phyloP scores from a whole-genome alignment of 768 basidiomycete genomes.

The Mycena crocata region DNA sequence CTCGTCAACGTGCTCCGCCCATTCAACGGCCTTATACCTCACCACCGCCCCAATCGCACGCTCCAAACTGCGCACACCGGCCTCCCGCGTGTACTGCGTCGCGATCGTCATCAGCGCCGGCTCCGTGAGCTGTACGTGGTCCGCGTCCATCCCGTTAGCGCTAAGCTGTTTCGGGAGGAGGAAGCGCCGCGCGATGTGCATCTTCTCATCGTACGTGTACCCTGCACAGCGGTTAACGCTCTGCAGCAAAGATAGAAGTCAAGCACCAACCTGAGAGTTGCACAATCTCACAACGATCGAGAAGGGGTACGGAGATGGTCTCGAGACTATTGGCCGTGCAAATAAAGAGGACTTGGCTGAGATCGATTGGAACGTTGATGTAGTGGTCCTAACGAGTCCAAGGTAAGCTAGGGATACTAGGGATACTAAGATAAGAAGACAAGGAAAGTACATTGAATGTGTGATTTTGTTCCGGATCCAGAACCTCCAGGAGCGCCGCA shows the following conservation, averaged over 20 bases:
- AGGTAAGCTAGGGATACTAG: not conserved
- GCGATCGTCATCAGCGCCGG: conserved; percentile 78
- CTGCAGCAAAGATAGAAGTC: not conserved
- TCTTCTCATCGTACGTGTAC: conserved; percentile 92
- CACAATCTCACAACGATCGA: conserved; percentile 92
- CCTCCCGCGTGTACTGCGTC: conserved; percentile 88
- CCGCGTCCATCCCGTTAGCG: conserved; percentile 77
- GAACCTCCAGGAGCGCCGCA: conserved; percentile 90
- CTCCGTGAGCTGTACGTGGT: conserved; percentile 74
- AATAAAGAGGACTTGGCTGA: conserved; percentile 91
- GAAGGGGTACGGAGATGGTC: conserved; percentile 86
- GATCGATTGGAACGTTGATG: conserved; percentile 88
- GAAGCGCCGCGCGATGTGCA: conserved; percentile 88
- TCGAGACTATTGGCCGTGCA: conserved; percentile 93
- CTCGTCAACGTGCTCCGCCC: conserved; percentile 74
- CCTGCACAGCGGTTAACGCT: conserved; percentile 49
- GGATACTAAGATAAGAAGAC: not conserved
- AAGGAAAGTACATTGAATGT: conserved; percentile 71
- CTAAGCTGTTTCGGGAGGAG: conserved; percentile 89
- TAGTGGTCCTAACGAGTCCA: conserved; percentile 81
- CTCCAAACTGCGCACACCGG: conserved; percentile 92
- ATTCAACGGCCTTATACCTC: conserved; percentile 93
- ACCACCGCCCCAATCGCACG: conserved; percentile 89
- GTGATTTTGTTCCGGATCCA: conserved; percentile 95
- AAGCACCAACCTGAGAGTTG: conserved; percentile 73